Percentiles rank a stretch among this genome's conserved stretches.
Conservation (phyloP, 768 basidiomycete species). For the Phanerochaete carnosa region DNA sequence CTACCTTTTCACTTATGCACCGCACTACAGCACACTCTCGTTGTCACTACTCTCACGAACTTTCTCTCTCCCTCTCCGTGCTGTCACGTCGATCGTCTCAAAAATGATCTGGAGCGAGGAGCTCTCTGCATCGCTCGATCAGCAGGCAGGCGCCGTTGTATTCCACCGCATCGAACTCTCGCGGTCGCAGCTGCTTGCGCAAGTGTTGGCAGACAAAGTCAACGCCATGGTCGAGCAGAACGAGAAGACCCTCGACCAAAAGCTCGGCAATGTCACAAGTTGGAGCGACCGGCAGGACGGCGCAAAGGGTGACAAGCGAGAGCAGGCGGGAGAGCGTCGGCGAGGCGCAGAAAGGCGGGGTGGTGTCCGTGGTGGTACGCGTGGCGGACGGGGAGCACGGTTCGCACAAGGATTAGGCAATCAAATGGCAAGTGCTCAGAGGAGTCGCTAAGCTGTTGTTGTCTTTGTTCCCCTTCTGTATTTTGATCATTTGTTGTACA, state of each 20-base stretch:
- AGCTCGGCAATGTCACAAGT: slow-evolving; percentile 63
- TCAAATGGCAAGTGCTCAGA: slow-evolving; percentile 54
- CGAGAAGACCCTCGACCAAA: slow-evolving; percentile 83
- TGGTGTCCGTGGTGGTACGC: slow-evolving; percentile 59
- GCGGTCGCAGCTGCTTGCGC: slow-evolving; percentile 86
- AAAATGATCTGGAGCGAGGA: slow-evolving; percentile 99
- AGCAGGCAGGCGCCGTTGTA: slow-evolving; percentile 83
- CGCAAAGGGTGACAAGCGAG: slow-evolving; percentile 73
- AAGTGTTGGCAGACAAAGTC: slow-evolving; percentile 85
- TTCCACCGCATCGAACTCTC: slow-evolving; percentile 91
- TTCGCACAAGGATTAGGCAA: slow-evolving; percentile 83
- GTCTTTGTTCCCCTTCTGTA: background rate
- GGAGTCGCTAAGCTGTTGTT: slow-evolving; percentile 16
- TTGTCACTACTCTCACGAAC: slow-evolving; percentile 83
- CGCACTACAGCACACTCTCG: slow-evolving; percentile 89
- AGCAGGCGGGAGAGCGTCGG: slow-evolving; percentile 74
- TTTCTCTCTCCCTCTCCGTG: slow-evolving; percentile 76
- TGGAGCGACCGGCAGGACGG: slow-evolving; percentile 73
- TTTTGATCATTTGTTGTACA: background rate
- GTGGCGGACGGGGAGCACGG: slow-evolving; percentile 70
- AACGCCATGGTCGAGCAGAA: slow-evolving; percentile 85
- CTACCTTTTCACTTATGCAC: slow-evolving; percentile 96
- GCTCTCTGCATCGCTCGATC: slow-evolving; percentile 89
- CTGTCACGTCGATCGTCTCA: slow-evolving; percentile 88
- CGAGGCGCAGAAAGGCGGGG: slow-evolving; percentile 72